A percentile compares a stretch with the other conserved stretches of the same genome.
These are phyloP conservation scores for Rhynchospora pubera DNA, from an alignment of 176 grass and related monocot genomes.

Conservation along the genomic window DNA sequence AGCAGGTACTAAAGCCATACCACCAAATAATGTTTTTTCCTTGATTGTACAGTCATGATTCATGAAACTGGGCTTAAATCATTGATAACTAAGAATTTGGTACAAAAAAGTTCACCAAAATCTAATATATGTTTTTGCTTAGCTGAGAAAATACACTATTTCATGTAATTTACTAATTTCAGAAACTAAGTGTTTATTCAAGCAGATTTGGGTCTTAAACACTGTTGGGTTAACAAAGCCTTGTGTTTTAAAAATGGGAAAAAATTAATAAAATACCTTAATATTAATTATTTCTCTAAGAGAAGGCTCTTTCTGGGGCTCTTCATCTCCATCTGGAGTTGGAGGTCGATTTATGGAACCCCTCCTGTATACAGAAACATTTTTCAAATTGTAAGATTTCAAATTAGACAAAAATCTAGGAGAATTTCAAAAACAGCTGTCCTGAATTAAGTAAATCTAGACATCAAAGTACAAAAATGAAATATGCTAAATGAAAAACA, in stretches of 20 bases:
- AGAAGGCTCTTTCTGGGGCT: constrained; percentile 52
- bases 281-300: constrained; percentile 81
- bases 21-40: not conserved
- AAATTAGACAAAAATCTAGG: not conserved
- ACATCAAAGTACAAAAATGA: not conserved
- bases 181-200: not conserved
- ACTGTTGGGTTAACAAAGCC: not conserved
- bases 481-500: not conserved
- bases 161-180: not conserved
- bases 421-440: not conserved
- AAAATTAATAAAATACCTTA: constrained; percentile 43
- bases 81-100: not conserved
- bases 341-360: constrained; percentile 87
- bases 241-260: not conserved
- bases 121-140: not conserved
- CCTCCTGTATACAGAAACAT: constrained; percentile 52
- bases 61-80: not conserved
- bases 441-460: not conserved
- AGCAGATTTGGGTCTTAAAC: not conserved
- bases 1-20: not conserved
- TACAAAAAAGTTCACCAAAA: not conserved
- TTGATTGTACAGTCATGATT: not conserved
- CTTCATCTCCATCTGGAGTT: constrained; percentile 64
- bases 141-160: not conserved
- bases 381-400: not conserved